Conservation (phyloP, 192 early-diverging fungal genomes). For the Backusella westeae region DNA sequence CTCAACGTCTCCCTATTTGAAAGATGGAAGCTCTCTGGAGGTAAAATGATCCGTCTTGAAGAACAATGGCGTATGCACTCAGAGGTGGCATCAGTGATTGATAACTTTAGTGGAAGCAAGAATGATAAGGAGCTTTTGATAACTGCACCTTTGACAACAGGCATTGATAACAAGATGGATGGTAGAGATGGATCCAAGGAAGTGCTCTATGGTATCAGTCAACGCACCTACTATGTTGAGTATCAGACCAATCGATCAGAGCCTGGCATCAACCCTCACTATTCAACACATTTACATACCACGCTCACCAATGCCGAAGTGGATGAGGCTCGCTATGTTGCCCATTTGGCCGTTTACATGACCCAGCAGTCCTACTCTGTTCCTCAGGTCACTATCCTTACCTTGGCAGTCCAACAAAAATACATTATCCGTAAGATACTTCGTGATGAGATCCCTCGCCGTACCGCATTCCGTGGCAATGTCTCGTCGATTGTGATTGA, state of each 20-base stretch:
- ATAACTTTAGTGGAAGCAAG: neutral
- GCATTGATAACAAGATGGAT: neutral
- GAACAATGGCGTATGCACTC: conserved; percentile 33
- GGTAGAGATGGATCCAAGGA: neutral
- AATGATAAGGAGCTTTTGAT: neutral
- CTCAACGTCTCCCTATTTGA: conserved; percentile 29
- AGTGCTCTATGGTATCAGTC: neutral
- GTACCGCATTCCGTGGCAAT: neutral
- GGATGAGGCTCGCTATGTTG: conserved; percentile 10
- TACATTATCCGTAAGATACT: neutral
- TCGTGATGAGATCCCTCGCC: neutral
- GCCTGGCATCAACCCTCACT: neutral
- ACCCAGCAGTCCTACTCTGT: conserved; percentile 7
- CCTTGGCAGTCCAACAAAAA: conserved; percentile 4
- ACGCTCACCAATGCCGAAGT: neutral
- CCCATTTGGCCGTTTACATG: conserved; percentile 18
- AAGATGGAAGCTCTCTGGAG: conserved; percentile 20
- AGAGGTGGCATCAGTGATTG: neutral
- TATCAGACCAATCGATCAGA: neutral
- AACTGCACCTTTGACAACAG: conserved; percentile 1
- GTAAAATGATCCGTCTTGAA: conserved; percentile 7
- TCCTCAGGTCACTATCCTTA: conserved; percentile 8
- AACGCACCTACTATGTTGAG: conserved; percentile 8
- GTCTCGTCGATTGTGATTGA: neutral
- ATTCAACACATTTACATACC: neutral